Base-by-base conservation (phyloP, 2,329 filamentous ascomycete genomes). In the Waltergamsia citrina region DNA sequence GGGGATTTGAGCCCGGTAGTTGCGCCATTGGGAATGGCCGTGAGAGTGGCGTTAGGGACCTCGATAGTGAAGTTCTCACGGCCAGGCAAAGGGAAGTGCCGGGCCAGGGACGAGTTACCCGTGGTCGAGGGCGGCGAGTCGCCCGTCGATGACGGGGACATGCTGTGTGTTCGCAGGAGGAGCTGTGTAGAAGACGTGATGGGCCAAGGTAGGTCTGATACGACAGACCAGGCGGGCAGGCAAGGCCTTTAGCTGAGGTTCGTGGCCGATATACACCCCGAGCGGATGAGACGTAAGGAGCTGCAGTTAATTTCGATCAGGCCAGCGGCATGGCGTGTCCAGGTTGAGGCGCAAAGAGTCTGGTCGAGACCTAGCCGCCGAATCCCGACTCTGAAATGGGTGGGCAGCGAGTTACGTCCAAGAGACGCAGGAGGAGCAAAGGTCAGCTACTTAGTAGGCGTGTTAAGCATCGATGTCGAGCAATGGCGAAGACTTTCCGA, bases 141-240 rank as follows among this genome's bases (percentile, higher is more conserved):
- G 49, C 62, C 65, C 43, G 65, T 69, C 47, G 67, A 71, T 24
- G 67, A 71, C 48, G 67, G 66, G 53, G 67, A 62, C 66, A 71
- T 70, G 50, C 25, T 33, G 47, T 49, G 45, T 32, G 42, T 40
- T 24, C 43, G 48, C 35, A 42, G 38, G 33, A 44, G 36, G 30
- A 43, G 41, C 22, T 42, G 35, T 20, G 47, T 42, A 34, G 42
- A 37, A 25, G 39, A 41, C 35, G 43, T 38, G 32, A 43, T 42
- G 38, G 36, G 42, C 40, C 32, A 38, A 23, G 17, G 28, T 17
- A 6, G 25, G 25, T 27, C 25, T 27, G 25, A 27, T 27, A 15
- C 25, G 25, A 27, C 25, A 27, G 25, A 27, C 25, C 25, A 27
- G 25, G 25, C 25, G 25, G 14, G 8, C 6, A 9, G 15, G 7